A percentile compares a stretch with the other conserved stretches of the same genome.
phyloP scores from a whole-genome alignment of 345 rosid species.

The Balakata baccata region DNA sequence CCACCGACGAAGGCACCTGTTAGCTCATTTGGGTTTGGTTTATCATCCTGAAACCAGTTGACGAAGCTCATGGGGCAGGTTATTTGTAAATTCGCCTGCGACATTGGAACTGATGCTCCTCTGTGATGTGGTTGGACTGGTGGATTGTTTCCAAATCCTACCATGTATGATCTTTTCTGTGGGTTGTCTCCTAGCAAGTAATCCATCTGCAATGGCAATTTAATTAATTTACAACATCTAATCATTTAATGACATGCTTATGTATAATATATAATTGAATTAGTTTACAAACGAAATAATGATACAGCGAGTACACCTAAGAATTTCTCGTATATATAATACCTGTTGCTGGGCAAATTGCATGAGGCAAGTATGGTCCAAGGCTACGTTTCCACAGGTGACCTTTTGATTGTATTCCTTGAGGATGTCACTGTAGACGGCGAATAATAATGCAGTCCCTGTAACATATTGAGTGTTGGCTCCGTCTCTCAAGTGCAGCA shows the following conservation, averaged over 20 bases:
- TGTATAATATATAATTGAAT: too few relatives aligned
- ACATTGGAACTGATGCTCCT: slow-evolving; percentile 62
- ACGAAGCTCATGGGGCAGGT: slow-evolving; percentile 68
- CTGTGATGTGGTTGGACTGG: slow-evolving; percentile 83
- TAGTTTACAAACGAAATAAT: too few relatives aligned
- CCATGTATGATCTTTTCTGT: slow-evolving; percentile 78
- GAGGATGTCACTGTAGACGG: slow-evolving; percentile 53
- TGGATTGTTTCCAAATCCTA: slow-evolving; percentile 73
- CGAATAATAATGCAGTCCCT: slow-evolving; percentile 52
- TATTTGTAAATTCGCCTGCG: slow-evolving; percentile 15
- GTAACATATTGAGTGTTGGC: slow-evolving; percentile 85
- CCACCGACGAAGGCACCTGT: slow-evolving; percentile 91
- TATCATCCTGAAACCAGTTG: slow-evolving; percentile 40
- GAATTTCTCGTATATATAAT: too few relatives aligned
- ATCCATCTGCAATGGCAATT: slow-evolving; percentile 50
- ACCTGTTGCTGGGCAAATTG: slow-evolving; percentile 73
- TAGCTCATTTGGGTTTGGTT: slow-evolving; percentile 70
- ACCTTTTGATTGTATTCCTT: slow-evolving; percentile 42
- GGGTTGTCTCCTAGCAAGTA: slow-evolving; percentile 82
- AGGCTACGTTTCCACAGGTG: slow-evolving; percentile 47
- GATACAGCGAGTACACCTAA: too few relatives aligned
- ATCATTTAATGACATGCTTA: too few relatives aligned
- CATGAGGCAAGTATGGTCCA: slow-evolving; percentile 45
- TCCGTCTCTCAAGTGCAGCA: slow-evolving; percentile 79
- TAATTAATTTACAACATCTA: too few relatives aligned